Percentiles rank a stretch among this genome's conserved stretches.
Evolutionary conservation across 768 basidiomycete genomes (phyloP).

Genomic region (Auriscalpium orientale): DNA sequence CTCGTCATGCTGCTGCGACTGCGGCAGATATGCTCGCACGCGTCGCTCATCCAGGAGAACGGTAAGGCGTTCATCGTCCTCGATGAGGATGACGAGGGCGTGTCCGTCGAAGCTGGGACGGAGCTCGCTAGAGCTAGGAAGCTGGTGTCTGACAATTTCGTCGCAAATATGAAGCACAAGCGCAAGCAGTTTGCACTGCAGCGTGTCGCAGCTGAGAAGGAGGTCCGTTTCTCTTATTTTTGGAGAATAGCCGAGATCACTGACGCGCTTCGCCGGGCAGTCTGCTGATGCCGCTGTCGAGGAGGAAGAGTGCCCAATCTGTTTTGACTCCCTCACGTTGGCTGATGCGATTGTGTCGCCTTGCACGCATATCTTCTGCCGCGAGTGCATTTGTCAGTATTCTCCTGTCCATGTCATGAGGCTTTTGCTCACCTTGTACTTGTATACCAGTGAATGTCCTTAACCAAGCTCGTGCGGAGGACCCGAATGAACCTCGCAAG

Average conservation of each 20-base stretch:
- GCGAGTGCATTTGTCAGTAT: constrained; percentile 44
- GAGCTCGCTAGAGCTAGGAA: constrained; percentile 39
- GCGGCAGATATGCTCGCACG: constrained; percentile 63
- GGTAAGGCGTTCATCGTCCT: constrained; percentile 35
- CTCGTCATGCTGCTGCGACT: constrained; percentile 46
- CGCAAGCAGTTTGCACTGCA: constrained; percentile 34
- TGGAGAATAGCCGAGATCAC: no score
- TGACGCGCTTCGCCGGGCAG: constrained; percentile 20
- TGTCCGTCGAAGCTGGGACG: constrained; percentile 23
- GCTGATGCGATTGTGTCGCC: constrained; percentile 44
- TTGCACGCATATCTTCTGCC: constrained; percentile 59
- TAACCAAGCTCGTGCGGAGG: constrained; percentile 28
- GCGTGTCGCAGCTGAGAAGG: constrained; percentile 47
- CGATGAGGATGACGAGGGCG: constrained; percentile 26
- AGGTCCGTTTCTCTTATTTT: constrained; percentile 24
- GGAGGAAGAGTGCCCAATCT: constrained; percentile 55
- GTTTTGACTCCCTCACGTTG: constrained; percentile 44
- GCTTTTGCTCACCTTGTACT: neutral
- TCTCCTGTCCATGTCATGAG: neutral
- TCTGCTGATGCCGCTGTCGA: constrained; percentile 41
- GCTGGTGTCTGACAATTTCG: constrained; percentile 41
- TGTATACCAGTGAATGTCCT: constrained; percentile 35
- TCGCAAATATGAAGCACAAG: constrained; percentile 38
- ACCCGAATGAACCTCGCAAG: constrained; percentile 27
- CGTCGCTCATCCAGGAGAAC: constrained; percentile 55